Evolutionary conservation across 345 rosid species (phyloP).

Genomic region (Eucalyptus tenuipes): DNA sequence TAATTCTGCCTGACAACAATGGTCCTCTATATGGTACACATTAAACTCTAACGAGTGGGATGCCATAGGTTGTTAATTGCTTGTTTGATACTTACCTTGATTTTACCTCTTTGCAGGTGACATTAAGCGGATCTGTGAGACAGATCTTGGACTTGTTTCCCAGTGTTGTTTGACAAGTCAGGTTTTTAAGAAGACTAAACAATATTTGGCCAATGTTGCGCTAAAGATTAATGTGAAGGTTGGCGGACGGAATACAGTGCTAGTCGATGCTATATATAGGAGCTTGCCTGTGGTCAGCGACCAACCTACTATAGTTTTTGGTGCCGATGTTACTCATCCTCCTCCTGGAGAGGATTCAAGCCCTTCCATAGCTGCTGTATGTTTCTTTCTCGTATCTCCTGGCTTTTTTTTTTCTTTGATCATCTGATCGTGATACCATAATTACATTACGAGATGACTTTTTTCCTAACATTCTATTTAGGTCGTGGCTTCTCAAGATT

Average conservation of each 20-base stretch:
- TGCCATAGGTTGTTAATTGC: background rate
- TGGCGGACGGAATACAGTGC: constrained; percentile 92
- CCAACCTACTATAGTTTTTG: constrained; percentile 83
- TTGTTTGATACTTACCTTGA: background rate
- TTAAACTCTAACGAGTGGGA: background rate
- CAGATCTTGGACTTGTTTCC: constrained; percentile 88
- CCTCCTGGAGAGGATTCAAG: constrained; percentile 97
- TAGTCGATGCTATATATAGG: constrained; percentile 82
- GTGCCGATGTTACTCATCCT: constrained; percentile 97
- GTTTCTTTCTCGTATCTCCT: background rate
- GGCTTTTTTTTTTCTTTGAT: background rate
- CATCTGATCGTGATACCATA: background rate
- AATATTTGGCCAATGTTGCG: constrained; percentile 84
- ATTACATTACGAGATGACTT: background rate
- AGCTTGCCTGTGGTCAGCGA: constrained; percentile 88
- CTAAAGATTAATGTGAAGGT: constrained; percentile 91
- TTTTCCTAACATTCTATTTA: constrained; percentile 1
- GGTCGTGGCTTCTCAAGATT: constrained; percentile 99
- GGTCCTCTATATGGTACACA: constrained; percentile 84
- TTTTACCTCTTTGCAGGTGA: constrained; percentile 49
- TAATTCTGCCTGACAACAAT: constrained; percentile 85
- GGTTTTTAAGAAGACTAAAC: constrained; percentile 70
- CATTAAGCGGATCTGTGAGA: constrained; percentile 86
- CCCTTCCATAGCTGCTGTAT: constrained; percentile 96
- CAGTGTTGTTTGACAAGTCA: constrained; percentile 87